Evolutionary conservation across 2,329 filamentous ascomycete genomes (phyloP).

Genomic region (Sclerotinia subarctica): DNA sequence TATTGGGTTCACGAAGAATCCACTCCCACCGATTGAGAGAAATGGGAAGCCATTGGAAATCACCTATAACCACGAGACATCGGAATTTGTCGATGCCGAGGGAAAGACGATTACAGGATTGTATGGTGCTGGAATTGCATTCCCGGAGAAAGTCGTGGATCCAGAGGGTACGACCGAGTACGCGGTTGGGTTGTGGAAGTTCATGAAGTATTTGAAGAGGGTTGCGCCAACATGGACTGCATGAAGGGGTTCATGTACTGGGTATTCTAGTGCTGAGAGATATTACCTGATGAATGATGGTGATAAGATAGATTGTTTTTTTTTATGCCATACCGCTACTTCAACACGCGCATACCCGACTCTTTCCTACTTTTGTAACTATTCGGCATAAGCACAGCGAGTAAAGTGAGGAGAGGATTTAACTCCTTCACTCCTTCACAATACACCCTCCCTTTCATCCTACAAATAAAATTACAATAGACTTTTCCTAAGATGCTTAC

Average conservation of each 20-base stretch:
- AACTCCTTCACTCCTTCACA: not conserved
- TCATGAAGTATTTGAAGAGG: conserved; percentile 59
- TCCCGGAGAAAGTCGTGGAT: conserved; percentile 58
- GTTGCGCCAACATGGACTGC: conserved; percentile 50
- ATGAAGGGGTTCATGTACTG: not conserved
- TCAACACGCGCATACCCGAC: not conserved
- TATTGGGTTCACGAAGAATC: conserved; percentile 53
- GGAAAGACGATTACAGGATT: conserved; percentile 48
- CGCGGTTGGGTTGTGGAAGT: conserved; percentile 63
- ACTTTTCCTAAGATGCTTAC: not conserved
- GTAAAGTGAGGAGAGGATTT: not conserved
- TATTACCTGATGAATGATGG: not conserved
- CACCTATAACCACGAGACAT: conserved; percentile 40
- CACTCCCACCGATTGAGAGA: conserved; percentile 47
- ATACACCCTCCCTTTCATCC: not conserved
- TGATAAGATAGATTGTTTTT: not conserved
- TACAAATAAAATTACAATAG: not conserved
- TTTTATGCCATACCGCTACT: not conserved
- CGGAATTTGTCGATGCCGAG: conserved; percentile 47
- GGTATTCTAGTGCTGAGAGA: not conserved
- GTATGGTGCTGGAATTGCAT: conserved; percentile 62
- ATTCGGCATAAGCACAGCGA: not conserved
- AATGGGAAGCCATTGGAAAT: conserved; percentile 30
- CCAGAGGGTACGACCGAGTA: conserved; percentile 59
- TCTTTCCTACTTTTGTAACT: not conserved